These are phyloP conservation scores for Paxillus involutus DNA, from an alignment of 768 basidiomycete genomes.

Conservation along the genomic window DNA sequence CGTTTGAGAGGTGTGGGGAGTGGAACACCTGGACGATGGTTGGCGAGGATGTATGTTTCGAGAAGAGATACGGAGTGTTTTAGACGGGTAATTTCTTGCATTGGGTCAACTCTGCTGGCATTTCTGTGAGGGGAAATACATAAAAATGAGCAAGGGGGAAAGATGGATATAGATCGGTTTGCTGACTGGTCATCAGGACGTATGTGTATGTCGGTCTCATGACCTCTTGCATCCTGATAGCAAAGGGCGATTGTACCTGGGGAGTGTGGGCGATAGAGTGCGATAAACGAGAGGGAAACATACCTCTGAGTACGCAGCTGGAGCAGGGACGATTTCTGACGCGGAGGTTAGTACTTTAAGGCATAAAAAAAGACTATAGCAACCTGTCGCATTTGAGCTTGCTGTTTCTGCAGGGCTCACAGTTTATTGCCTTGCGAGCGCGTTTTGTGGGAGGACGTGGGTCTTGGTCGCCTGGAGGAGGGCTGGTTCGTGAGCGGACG, in stretches of 20 bases:
- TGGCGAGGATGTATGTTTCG: constrained; percentile 34
- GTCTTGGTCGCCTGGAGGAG: constrained; percentile 55
- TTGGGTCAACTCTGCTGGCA: constrained; percentile 36
- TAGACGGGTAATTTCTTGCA: constrained; percentile 40
- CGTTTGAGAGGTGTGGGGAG: constrained; percentile 29
- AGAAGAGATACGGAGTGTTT: constrained; percentile 42
- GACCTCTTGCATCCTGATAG: constrained; percentile 73
- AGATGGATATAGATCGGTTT: constrained; percentile 2
- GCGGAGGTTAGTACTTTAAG: neutral
- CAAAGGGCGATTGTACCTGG: constrained; percentile 78
- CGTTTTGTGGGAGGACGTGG: constrained; percentile 75
- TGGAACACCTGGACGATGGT: constrained; percentile 23
- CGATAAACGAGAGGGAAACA: constrained; percentile 20
- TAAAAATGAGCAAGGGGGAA: constrained; percentile 38
- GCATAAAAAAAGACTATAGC: neutral
- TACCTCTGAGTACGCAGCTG: constrained; percentile 80
- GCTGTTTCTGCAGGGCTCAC: constrained; percentile 83
- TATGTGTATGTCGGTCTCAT: constrained; percentile 52
- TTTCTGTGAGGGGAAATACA: constrained; percentile 20
- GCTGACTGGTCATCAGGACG: constrained; percentile 55
- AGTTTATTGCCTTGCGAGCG: constrained; percentile 85
- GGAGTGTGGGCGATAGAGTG: constrained; percentile 14
- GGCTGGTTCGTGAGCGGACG: constrained; percentile 46
- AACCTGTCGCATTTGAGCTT: constrained; percentile 90
- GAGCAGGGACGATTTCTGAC: constrained; percentile 84